A percentile compares a stretch with the other conserved stretches of the same genome.
These are phyloP conservation scores for Solanum pennellii DNA, from an alignment of 257 asterid species.

Conservation along the genomic window DNA sequence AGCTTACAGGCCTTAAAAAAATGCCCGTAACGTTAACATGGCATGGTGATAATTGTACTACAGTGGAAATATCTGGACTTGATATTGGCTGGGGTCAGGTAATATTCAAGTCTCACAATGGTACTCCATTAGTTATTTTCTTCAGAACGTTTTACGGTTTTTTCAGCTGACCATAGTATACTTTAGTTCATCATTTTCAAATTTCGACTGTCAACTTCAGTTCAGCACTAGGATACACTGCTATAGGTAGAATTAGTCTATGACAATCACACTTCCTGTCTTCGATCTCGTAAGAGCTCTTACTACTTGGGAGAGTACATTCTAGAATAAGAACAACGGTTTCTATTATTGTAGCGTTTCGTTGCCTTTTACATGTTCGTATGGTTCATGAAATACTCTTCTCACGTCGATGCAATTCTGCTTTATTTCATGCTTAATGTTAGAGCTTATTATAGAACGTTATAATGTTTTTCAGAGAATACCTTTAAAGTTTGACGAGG, in stretches of 20 bases:
- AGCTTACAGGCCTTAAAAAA: slow-evolving; percentile 76
- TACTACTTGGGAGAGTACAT: not conserved
- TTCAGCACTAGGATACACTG: not conserved
- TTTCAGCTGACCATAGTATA: not conserved
- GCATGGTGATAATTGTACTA: slow-evolving; percentile 31
- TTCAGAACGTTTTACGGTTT: not conserved
- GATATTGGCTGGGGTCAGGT: slow-evolving; percentile 99
- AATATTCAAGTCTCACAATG: slow-evolving; percentile 6
- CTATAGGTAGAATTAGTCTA: not conserved
- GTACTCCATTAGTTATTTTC: not conserved
- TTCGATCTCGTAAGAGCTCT: not conserved
- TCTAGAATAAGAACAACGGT: not conserved
- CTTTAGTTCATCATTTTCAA: not conserved
- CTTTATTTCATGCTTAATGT: not conserved
- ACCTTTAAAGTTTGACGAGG: slow-evolving; percentile 47
- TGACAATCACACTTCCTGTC: not conserved
- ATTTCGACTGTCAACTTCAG: not conserved
- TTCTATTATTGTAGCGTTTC: not conserved
- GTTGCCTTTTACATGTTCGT: not conserved
- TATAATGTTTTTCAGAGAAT: slow-evolving; percentile 41
- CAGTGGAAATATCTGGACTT: slow-evolving; percentile 84
- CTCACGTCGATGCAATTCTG: not conserved
- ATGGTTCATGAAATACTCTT: not conserved
- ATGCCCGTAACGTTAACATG: slow-evolving; percentile 65
- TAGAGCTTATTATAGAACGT: not conserved